Evolutionary conservation across 2,329 filamentous ascomycete species (phyloP).

Genomic region (Talaromyces albobiverticillius): DNA sequence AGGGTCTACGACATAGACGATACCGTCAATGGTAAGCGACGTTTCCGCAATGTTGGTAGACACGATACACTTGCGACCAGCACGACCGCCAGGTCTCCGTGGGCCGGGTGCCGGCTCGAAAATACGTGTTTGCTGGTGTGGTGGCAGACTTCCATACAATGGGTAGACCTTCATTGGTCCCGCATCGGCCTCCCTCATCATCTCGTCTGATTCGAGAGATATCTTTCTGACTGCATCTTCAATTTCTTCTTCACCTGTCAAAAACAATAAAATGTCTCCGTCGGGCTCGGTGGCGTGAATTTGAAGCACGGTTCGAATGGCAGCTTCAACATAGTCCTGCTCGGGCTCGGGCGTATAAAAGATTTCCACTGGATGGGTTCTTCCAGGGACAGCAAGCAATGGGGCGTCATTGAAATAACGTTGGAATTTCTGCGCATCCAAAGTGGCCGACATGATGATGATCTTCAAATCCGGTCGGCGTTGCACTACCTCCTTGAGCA

Average conservation of each 20-base stretch:
- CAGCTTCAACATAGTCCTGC: conserved; percentile 93
- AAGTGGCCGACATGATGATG: conserved; percentile 97
- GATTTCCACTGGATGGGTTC: conserved; percentile 95
- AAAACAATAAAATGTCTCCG: conserved; percentile 88
- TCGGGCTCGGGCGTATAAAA: conserved; percentile 98
- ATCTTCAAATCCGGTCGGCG: conserved; percentile 90
- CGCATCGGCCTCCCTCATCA: conserved; percentile 85
- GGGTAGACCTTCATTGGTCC: conserved; percentile 89
- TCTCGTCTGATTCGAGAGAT: conserved; percentile 81
- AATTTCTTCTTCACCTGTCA: conserved; percentile 98
- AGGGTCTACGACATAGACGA: conserved; percentile 98
- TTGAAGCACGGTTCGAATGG: conserved; percentile 89
- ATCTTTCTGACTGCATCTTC: conserved; percentile 96
- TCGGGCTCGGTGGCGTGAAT: conserved; percentile 92
- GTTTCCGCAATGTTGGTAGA: conserved; percentile 99
- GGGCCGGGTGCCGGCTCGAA: conserved; percentile 84
- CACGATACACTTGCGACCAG: conserved; percentile 91
- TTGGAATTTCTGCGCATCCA: conserved; percentile 98
- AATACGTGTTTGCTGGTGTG: conserved; percentile 89
- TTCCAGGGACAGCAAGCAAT: conserved; percentile 86
- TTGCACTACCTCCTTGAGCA: conserved; percentile 83
- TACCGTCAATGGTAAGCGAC: conserved; percentile 94
- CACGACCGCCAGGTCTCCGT: conserved; percentile 69
- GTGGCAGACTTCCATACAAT: conserved; percentile 89
- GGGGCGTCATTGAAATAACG: conserved; percentile 95